Percentiles rank a stretch among this genome's conserved stretches.
phyloP scores from a whole-genome alignment of 441 rosid genomes.

The Viola pubescens region DNA sequence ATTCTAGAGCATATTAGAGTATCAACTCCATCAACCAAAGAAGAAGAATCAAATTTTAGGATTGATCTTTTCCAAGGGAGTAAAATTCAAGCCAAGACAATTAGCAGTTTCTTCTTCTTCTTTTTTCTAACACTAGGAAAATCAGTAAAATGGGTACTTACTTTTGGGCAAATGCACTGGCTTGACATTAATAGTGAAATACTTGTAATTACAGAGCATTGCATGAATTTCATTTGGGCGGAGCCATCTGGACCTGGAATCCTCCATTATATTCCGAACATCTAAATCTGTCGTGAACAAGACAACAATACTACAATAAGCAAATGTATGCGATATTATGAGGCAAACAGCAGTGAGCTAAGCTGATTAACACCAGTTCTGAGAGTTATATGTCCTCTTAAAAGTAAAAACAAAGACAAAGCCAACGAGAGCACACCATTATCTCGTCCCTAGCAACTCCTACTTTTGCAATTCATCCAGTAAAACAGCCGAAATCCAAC shows the following conservation, averaged over 20 bases:
- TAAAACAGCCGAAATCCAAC: no score
- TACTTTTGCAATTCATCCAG: no score
- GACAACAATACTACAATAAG: slow-evolving; percentile 10
- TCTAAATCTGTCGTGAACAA: slow-evolving; percentile 62
- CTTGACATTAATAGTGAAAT: slow-evolving; percentile 66
- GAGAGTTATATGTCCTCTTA: no score
- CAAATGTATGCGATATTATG: no score
- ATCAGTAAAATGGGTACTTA: slow-evolving; percentile 25
- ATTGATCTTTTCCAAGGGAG: neutral
- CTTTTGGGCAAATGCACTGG: slow-evolving; percentile 75
- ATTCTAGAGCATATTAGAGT: neutral
- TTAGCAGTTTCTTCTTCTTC: no score
- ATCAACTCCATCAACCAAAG: neutral
- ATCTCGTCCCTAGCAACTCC: no score
- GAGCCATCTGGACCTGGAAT: slow-evolving; percentile 81
- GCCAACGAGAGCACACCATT: no score
- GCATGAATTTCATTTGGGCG: slow-evolving; percentile 97
- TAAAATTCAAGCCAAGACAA: neutral
- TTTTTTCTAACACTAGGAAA: neutral
- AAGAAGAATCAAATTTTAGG: neutral
- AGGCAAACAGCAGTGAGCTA: no score
- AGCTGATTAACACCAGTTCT: no score
- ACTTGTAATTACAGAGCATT: slow-evolving; percentile 57
- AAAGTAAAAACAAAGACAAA: no score
- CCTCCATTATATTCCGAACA: slow-evolving; percentile 51